Percentiles rank a stretch among this genome's conserved stretches.
phyloP scores from a whole-genome alignment of 768 basidiomycete genomes.

The Hypholoma sublateritium region DNA sequence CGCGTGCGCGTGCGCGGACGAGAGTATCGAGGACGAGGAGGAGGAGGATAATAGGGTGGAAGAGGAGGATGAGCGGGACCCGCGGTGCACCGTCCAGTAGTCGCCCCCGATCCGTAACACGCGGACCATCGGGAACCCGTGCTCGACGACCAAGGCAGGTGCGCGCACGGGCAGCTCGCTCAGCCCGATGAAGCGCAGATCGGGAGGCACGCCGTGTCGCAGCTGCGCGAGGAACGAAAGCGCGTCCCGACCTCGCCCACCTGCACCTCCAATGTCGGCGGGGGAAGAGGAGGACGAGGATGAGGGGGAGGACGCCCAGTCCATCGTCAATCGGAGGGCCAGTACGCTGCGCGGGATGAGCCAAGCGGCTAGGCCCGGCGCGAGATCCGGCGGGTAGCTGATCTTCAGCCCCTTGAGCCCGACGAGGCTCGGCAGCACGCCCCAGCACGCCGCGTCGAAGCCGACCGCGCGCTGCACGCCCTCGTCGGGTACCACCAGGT shows the following conservation, averaged over 20 bases:
- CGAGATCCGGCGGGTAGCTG: conserved; percentile 62
- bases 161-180: conserved; percentile 45
- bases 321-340: conserved; percentile 32
- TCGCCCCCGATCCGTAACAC: conserved; percentile 52
- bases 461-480: conserved; percentile 50
- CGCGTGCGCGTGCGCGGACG: not conserved
- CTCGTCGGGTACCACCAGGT: conserved; percentile 48
- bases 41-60: conserved; percentile 7
- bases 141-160: conserved; percentile 46
- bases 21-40: not conserved
- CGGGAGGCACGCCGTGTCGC: conserved; percentile 52
- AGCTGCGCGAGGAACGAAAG: conserved; percentile 55
- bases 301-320: no score
- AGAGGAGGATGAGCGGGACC: not conserved
- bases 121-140: conserved; percentile 61
- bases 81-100: conserved; percentile 50
- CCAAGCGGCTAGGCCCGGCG: conserved; percentile 65
- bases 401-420: conserved; percentile 56
- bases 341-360: conserved; percentile 56
- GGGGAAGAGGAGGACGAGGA: no score
- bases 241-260: conserved; percentile 31
- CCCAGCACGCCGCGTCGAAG: conserved; percentile 71
- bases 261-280: not conserved
- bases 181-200: conserved; percentile 56
- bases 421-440: conserved; percentile 59